Base-by-base conservation (phyloP, 352 stramenopile species). In the Pythium rishiriense region DNA sequence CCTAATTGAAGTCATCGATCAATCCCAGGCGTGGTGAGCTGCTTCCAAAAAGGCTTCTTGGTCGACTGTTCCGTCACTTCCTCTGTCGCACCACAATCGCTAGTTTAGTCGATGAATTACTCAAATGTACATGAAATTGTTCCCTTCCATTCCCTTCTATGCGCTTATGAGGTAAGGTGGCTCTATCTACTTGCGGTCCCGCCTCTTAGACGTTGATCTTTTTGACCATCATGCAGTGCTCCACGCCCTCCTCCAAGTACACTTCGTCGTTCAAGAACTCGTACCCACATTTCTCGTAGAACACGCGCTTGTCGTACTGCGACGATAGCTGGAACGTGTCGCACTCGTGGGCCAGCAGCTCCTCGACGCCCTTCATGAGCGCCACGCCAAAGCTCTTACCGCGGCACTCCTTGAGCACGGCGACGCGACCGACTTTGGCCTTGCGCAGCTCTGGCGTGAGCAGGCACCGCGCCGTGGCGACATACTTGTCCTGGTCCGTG, bases 201-300 rank as follows among this genome's bases (percentile, higher is more conserved):
- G 37, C 37, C 37, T 5, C 4, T 14, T 43, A 43, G 11, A 14
- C 37, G 6, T 15, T 35, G 54, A 55, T 54, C 29, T 31, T 65
- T 53, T 68, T 65, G 42, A 58, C 26, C 66, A 73, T 73, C 59
- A 57, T 59, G 48, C 66, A 91, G 59, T 91, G 82, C 62, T 82
- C 56, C 0, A 75, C 74, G 26, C 69, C 77, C 60, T 86, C 70
- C 8, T 89, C 78, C 14, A 87, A 43, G 43, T 85, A 85, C 11
- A 86, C 72, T 45, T 87, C 78, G 52, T 81, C 75, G 22, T 47
- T 86, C 11, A 70, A 19, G 51, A 68, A 79, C 29, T 56, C 60
- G 66, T 90, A 91, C 41, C 82, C 82, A 41, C 82, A 90, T 53
- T 85, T 86, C 43, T 81, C 74, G 54, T 90, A 91, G 64, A 91